Percentiles rank a stretch among this genome's conserved stretches.
These are phyloP conservation scores for Aschersonia sp. DNA, from an alignment of 2,329 filamentous ascomycete species.

Conservation along the genomic window DNA sequence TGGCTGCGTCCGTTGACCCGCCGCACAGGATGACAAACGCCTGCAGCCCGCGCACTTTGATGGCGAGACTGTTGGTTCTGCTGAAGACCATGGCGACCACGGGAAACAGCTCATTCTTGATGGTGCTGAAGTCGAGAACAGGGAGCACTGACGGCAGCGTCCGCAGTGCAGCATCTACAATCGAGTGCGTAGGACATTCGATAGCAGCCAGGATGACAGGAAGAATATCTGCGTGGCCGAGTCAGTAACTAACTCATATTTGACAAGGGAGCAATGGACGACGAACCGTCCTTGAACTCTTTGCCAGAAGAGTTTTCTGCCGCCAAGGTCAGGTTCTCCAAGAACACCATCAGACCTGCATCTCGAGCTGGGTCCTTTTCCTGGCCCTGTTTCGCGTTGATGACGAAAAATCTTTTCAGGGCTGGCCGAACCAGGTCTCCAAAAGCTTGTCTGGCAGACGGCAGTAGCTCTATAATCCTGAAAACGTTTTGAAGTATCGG, in stretches of 20 bases:
- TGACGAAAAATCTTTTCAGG: constrained; percentile 70
- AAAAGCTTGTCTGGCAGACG: constrained; percentile 65
- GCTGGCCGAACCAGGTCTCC: constrained; percentile 75
- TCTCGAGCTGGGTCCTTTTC: constrained; percentile 78
- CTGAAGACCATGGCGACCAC: constrained; percentile 83
- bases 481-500: constrained; percentile 85
- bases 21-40: constrained; percentile 85
- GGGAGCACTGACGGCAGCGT: constrained; percentile 70
- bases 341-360: constrained; percentile 77
- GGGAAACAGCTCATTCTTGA: constrained; percentile 94
- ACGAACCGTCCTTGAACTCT: constrained; percentile 82
- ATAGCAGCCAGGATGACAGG: constrained; percentile 75
- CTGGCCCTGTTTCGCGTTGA: constrained; percentile 37
- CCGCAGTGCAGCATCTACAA: constrained; percentile 75
- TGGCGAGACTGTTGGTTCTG: constrained; percentile 82
- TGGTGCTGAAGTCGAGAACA: constrained; percentile 86
- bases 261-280: not conserved
- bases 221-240: constrained; percentile 51
- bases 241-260: not conserved
- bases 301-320: constrained; percentile 74
- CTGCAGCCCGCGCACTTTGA: constrained; percentile 85
- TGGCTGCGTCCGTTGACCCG: constrained; percentile 40
- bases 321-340: constrained; percentile 68
- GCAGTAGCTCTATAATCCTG: constrained; percentile 69
- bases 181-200: constrained; percentile 75